A percentile compares a stretch with the other conserved stretches of the same genome.
These are phyloP conservation scores for Podaxis rugospora DNA, from an alignment of 768 basidiomycete genomes.

Conservation along the genomic window DNA sequence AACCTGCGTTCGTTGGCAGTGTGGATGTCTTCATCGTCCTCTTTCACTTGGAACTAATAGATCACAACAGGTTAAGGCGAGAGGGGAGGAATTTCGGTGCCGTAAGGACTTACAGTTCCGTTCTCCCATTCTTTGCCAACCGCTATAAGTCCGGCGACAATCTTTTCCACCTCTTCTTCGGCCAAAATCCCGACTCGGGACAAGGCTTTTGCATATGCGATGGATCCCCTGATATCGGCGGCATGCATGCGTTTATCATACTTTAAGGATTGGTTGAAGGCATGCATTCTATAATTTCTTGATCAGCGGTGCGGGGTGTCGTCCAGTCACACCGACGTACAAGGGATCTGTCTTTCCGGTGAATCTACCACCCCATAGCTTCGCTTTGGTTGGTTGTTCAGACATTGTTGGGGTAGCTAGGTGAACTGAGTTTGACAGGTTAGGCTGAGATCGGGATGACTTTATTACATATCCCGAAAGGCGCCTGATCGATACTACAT, in stretches of 20 bases:
- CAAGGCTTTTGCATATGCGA: slow-evolving; percentile 91
- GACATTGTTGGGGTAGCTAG: slow-evolving; percentile 22
- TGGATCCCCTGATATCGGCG: slow-evolving; percentile 89
- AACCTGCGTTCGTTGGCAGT: slow-evolving; percentile 96
- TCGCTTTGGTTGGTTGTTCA: slow-evolving; percentile 49
- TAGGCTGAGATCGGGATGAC: neutral
- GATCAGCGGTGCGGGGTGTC: slow-evolving; percentile 14
- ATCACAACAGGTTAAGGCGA: neutral
- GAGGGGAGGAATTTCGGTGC: neutral
- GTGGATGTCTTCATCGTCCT: slow-evolving; percentile 98
- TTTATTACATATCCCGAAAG: neutral
- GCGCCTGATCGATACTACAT: too few species aligned
- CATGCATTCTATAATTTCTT: slow-evolving; percentile 73
- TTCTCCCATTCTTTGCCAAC: slow-evolving; percentile 86
- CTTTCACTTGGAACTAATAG: slow-evolving; percentile 62
- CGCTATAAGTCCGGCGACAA: slow-evolving; percentile 65
- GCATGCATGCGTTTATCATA: slow-evolving; percentile 95
- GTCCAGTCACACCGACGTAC: slow-evolving; percentile 35
- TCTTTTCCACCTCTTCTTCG: slow-evolving; percentile 65
- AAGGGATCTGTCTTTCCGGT: slow-evolving; percentile 87
- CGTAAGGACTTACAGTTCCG: slow-evolving; percentile 49
- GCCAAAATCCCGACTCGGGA: slow-evolving; percentile 78
- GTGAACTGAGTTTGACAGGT: neutral
- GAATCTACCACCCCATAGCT: slow-evolving; percentile 87
- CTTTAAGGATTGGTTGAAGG: slow-evolving; percentile 92